Base-by-base conservation (phyloP, 148 eudicot species). In the Diospyros lotus region DNA sequence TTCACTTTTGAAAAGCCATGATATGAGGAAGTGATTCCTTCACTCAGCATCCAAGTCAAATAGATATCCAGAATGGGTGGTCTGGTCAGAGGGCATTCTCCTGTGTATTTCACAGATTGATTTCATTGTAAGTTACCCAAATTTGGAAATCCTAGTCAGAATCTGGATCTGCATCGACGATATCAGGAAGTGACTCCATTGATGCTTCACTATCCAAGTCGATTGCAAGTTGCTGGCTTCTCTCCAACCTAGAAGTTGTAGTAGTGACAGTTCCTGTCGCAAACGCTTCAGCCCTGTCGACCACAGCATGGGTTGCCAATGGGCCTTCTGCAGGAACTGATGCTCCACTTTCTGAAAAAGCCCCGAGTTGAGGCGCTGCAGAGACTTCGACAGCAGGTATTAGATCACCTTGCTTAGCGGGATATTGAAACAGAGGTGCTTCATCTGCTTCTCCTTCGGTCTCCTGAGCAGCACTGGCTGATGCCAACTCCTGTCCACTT, bases 91-190 rank as follows among this genome's bases (percentile, higher is more conserved):
- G 9, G 9, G 8, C 43, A 52, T 7, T 3, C 44, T 28, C 43
- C 13, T 51, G 18, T 54, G 4, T 4, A 51, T 44, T 6, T 68
- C 9, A 42, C 72, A 51, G 1, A 7, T 12, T 39, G 2, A 15
- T 39, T 53, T 13, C 8, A 1, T 42, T 48, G 5, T 71, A 58
- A 60, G 7, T 43, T 41, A 42, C 64, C 15, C 1, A 15, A 55
- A 65, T 66, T 60, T n/a, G 5, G 28, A 53, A 56, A 9, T 8
- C 11, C 44, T 63, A 84, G 69, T 84, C 90, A 58, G 90, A 87
- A 67, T 87, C 90, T 17, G 87, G 79, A 70, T 84, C 90, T 9
- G 18, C 83, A 73, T 84, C 86, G 17, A 84, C 84, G 39, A 87
- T 87, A 72, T 87, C 90, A 9, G 90, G 87, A 44, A 87, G 58